A percentile compares a stretch with the other conserved stretches of the same genome.
phyloP scores from a whole-genome alignment of 306 rosid genomes.

The Pyrus communis region DNA sequence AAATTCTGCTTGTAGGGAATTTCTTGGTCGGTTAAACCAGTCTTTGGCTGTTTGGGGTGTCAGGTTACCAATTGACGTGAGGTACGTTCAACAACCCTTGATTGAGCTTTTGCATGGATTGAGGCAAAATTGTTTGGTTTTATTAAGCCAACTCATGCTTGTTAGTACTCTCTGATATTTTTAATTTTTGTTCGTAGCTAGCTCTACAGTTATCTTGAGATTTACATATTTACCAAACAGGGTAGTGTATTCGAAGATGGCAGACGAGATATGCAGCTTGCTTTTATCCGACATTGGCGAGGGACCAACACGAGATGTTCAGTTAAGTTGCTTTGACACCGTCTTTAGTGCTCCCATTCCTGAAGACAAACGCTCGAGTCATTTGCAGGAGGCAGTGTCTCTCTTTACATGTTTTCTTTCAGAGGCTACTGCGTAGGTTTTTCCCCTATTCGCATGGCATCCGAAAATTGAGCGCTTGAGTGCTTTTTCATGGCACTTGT shows the following conservation, averaged over 20 bases:
- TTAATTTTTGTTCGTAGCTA: neutral
- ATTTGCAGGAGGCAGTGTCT: slow-evolving; percentile 72
- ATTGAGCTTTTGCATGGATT: neutral
- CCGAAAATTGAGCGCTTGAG: neutral
- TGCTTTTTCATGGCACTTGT: neutral
- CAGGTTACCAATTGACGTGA: slow-evolving; percentile 67
- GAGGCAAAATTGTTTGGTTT: neutral
- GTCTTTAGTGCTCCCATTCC: slow-evolving; percentile 72
- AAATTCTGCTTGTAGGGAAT: slow-evolving; percentile 55
- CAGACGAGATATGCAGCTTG: slow-evolving; percentile 55
- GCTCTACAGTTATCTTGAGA: neutral
- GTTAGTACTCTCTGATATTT: neutral
- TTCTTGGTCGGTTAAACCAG: slow-evolving; percentile 61
- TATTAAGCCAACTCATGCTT: neutral
- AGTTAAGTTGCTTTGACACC: slow-evolving; percentile 72
- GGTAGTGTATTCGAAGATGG: slow-evolving; percentile 85
- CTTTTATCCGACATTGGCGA: slow-evolving; percentile 61
- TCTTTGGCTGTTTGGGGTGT: slow-evolving; percentile 81
- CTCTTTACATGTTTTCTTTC: slow-evolving; percentile 74
- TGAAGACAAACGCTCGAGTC: slow-evolving; percentile 67
- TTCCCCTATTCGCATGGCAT: neutral
- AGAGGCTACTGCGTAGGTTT: slow-evolving; percentile 46
- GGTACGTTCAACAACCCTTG: slow-evolving; percentile 39
- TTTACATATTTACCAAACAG: slow-evolving; percentile 22
- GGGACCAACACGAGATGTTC: slow-evolving; percentile 55